Evolutionary conservation across 768 basidiomycete species (phyloP).

Genomic region (Dictyophora rubrovolvata): DNA sequence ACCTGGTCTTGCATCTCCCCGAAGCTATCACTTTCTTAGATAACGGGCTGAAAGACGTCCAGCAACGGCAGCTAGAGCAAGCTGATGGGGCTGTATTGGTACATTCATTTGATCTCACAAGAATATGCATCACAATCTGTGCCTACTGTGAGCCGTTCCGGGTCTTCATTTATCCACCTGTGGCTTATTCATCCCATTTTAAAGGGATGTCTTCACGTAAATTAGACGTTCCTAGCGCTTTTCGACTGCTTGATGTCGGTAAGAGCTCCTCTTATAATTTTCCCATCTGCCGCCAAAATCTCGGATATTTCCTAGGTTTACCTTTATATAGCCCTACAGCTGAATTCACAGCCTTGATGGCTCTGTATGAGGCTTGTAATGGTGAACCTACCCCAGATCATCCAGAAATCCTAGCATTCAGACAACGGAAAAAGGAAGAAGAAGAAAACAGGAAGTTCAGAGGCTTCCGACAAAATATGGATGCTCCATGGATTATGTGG

Average conservation of each 20-base stretch:
- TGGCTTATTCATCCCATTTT: neutral
- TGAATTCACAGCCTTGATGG: constrained; percentile 5
- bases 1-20: constrained; percentile 1
- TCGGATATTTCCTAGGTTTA: neutral
- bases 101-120: constrained; percentile 7
- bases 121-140: constrained; percentile 1
- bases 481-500: constrained; percentile 8
- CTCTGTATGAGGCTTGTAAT: constrained; percentile 4
- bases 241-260: constrained; percentile 7
- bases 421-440: constrained; percentile 3
- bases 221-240: constrained; percentile 1
- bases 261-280: neutral
- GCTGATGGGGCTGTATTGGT: neutral
- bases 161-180: neutral
- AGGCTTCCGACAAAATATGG: neutral
- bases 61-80: neutral
- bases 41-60: neutral
- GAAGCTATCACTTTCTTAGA: constrained; percentile 8
- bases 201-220: constrained; percentile 3
- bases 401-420: constrained; percentile 4
- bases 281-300: neutral
- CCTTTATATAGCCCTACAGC: constrained; percentile 7
- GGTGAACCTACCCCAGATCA: constrained; percentile 2
- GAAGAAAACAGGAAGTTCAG: neutral
- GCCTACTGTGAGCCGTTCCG: constrained; percentile 5